Percentiles rank a stretch among this genome's conserved stretches.
Evolutionary conservation across 1,284 basidiomycete species (phyloP).

Genomic region (Stereum hirsutum): DNA sequence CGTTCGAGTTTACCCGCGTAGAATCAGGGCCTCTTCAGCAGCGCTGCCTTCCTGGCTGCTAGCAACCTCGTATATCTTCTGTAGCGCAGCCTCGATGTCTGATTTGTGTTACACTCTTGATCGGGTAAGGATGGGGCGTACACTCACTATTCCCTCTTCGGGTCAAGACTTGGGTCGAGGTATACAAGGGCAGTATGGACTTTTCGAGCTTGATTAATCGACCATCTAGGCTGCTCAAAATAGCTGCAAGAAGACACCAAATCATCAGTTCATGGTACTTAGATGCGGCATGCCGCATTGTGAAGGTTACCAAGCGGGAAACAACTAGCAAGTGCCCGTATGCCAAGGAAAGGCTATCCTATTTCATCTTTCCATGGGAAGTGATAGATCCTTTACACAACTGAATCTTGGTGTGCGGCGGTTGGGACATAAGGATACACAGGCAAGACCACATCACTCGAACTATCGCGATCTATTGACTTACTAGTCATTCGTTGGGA

Average conservation of each 20-base stretch:
- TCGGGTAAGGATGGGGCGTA: neutral
- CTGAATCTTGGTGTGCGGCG: too few species aligned
- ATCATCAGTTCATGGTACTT: neutral
- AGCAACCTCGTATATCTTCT: slow-evolving; percentile 70
- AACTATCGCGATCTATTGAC: too few species aligned
- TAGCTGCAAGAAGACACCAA: slow-evolving; percentile 32
- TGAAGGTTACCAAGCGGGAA: too few species aligned
- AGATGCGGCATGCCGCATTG: neutral
- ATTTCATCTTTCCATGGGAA: too few species aligned
- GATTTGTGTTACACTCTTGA: neutral
- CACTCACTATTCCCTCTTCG: slow-evolving; percentile 55
- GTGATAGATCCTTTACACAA: too few species aligned
- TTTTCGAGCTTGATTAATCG: slow-evolving; percentile 73
- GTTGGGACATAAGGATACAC: too few species aligned
- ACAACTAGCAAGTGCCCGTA: too few species aligned
- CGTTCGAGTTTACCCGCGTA: slow-evolving; percentile 49
- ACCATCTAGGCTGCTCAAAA: slow-evolving; percentile 71
- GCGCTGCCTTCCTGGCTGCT: slow-evolving; percentile 69
- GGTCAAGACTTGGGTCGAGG: slow-evolving; percentile 66
- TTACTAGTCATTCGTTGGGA: slow-evolving; percentile 76
- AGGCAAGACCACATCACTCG: neutral
- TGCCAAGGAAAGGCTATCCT: too few species aligned
- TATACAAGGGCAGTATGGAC: slow-evolving; percentile 69
- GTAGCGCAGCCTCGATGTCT: slow-evolving; percentile 73
- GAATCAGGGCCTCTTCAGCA: slow-evolving; percentile 65